Evolutionary conservation across 129 eudicot species (phyloP), one percentile per base, ranked within the genome.

Genomic region (Pulicaria dysenterica): DNA sequence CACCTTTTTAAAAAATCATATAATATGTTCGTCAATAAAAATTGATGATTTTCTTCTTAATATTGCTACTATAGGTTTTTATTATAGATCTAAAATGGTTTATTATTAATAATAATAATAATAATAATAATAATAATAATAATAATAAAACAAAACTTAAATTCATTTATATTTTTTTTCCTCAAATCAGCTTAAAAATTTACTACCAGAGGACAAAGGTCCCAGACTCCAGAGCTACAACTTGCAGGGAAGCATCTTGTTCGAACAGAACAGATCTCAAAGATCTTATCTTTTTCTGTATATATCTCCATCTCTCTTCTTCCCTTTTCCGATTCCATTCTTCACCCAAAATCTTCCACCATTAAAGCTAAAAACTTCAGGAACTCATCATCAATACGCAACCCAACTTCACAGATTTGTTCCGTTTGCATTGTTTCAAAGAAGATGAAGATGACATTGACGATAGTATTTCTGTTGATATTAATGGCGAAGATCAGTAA

Each of bases 211-310:
- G 73, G 14, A 61, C 50, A 61, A 54, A 19, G 54, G 60, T 51
- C 49, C 51, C 49, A 60, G 42, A 72, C 34, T 48, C 10, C 40
- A 36, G 7, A 49, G 8, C 3, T 58, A 59, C 78, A 73, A 62
- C 50, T 73, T 73, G 78, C 62, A 1, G 60, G 43, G 70, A 42
- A 73, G 78, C 63, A 73, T 73, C 70, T 62, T 53, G 7, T 73
- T 70, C 47, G 14, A 24, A 24, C 31, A 24, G 31, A 53, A 36
- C 59, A 76, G 74, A 76, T 77, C 81, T 77, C 49, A 77, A 59
- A 58, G 41, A 45, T 74, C 72, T 74, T 41, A 63, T 74, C 55
- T 40, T 66, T 50, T 19, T 49, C 39, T 39, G 39, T 47, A 61
- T 69, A 60, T 59, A 68, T 77, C 75, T 44, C 15, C 50, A 36